Conservation (phyloP, 129 eudicot genomes). For the Flaveria linearis region DNA sequence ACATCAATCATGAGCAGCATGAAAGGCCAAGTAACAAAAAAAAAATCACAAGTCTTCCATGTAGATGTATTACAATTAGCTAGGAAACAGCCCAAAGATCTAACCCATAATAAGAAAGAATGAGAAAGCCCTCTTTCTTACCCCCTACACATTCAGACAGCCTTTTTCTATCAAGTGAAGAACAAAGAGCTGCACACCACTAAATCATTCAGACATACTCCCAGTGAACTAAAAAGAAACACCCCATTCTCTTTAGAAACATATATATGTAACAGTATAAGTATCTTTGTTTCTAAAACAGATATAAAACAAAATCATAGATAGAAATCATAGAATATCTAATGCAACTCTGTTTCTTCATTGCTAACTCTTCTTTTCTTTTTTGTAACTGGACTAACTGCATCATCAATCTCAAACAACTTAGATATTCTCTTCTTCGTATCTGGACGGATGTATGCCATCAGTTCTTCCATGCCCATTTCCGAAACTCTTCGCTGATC, state of each 20-base stretch:
- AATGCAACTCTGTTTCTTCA: slow-evolving; percentile 10
- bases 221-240: no score
- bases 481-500: slow-evolving; percentile 33
- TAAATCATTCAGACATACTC: no score
- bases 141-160: no score
- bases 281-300: background rate
- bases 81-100: no score
- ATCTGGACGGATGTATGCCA: slow-evolving; percentile 26
- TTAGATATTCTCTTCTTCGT: slow-evolving; percentile 20
- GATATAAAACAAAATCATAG: background rate
- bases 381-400: background rate
- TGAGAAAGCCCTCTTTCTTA: no score
- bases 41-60: no score
- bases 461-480: slow-evolving; percentile 41
- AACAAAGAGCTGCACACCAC: no score
- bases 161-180: no score
- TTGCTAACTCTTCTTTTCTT: slow-evolving; percentile 12
- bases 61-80: no score
- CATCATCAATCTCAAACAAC: slow-evolving; percentile 29
- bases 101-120: no score
- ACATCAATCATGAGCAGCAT: no score
- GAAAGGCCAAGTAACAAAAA: no score
- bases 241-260: background rate
- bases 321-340: slow-evolving; percentile 1
- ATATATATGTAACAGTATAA: background rate